Evolutionary conservation across 805 yeast genomes (phyloP).

Genomic region (Helenozyma baotianmanensis): DNA sequence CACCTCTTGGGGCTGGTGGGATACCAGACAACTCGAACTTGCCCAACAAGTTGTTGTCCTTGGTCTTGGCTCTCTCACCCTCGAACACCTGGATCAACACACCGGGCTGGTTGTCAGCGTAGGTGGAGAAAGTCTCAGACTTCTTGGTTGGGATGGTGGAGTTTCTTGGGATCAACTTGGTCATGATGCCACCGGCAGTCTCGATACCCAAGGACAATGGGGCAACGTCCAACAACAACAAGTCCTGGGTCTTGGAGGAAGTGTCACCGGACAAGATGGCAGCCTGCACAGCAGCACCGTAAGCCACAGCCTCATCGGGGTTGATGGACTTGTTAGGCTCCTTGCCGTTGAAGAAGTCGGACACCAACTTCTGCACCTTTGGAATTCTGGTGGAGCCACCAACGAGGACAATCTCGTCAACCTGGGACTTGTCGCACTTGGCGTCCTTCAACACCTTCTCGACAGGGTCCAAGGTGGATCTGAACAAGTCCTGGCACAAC

Average conservation of each 20-base stretch:
- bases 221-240: conserved; percentile 92
- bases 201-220: conserved; percentile 97
- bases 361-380: conserved; percentile 45
- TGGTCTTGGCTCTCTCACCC: conserved; percentile 97
- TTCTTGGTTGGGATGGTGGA: conserved; percentile 96
- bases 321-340: conserved; percentile 46
- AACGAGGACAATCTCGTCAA: conserved; percentile 44
- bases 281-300: conserved; percentile 95
- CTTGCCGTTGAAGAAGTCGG: conserved; percentile 43
- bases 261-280: conserved; percentile 88
- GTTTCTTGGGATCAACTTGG: conserved; percentile 97
- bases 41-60: conserved; percentile 94
- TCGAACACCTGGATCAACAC: conserved; percentile 94
- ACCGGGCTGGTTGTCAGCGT: conserved; percentile 98
- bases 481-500: conserved; percentile 41
- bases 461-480: conserved; percentile 44
- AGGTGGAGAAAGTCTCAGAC: conserved; percentile 94
- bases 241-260: conserved; percentile 72
- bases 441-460: conserved; percentile 44
- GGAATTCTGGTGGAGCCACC: conserved; percentile 51
- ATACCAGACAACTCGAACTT: conserved; percentile 95
- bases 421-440: conserved; percentile 41
- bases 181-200: conserved; percentile 99
- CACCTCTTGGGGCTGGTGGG: conserved; percentile 99
- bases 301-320: conserved; percentile 49